Percentiles rank a stretch among this genome's conserved stretches.
Evolutionary conservation across 495 filamentous ascomycete genomes (phyloP).

Genomic region (Chaetomidium leptoderma): DNA sequence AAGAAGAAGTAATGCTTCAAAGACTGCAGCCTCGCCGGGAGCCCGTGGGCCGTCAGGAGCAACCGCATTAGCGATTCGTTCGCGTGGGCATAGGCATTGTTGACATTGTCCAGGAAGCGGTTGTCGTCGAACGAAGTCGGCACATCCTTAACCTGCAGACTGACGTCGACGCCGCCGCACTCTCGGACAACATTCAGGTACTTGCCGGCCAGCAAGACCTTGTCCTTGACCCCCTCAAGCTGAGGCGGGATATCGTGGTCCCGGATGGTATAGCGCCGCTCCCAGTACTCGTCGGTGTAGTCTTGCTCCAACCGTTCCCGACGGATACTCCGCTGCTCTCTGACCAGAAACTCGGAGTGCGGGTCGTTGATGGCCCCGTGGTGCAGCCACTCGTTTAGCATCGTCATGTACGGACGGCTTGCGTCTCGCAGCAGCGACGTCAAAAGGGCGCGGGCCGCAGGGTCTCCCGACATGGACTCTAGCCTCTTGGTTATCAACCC

Average conservation of each 20-base stretch:
- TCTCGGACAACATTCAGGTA: constrained; percentile 97
- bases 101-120: constrained; percentile 90
- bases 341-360: constrained; percentile 89
- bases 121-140: constrained; percentile 88
- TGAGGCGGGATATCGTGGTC: constrained; percentile 90
- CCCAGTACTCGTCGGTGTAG: constrained; percentile 99
- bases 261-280: constrained; percentile 91
- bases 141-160: constrained; percentile 80
- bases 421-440: constrained; percentile 80
- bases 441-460: constrained; percentile 73
- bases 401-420: constrained; percentile 90
- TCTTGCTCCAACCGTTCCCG: constrained; percentile 88
- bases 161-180: constrained; percentile 92
- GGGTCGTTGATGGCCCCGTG: constrained; percentile 93
- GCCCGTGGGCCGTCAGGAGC: constrained; percentile 84
- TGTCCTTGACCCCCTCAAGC: constrained; percentile 85
- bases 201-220: constrained; percentile 90
- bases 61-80: constrained; percentile 91
- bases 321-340: constrained; percentile 91
- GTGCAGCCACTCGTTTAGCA: constrained; percentile 98
- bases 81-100: constrained; percentile 87
- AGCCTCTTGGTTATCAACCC: constrained; percentile 78
- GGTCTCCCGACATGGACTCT: constrained; percentile 86
- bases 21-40: constrained; percentile 79
- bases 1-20: constrained; percentile 99